Conservation (phyloP, 352 stramenopile species). For the Globisporangium mamillatum region DNA sequence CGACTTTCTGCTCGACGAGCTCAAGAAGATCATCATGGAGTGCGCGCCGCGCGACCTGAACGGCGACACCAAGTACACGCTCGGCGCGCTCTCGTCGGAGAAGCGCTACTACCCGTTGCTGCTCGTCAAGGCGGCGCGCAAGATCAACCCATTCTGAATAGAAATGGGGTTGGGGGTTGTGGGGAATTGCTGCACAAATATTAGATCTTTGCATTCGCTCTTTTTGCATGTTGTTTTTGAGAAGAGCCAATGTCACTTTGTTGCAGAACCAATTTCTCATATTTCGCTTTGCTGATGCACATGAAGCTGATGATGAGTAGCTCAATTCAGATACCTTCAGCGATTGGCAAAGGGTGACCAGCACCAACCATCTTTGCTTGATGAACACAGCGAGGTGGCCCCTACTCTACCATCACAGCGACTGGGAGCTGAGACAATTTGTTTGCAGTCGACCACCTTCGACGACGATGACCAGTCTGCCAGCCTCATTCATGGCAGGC, state of each 20-base stretch:
- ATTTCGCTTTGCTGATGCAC: no score
- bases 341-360: no score
- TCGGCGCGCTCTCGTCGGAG: conserved; percentile 31
- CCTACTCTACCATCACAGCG: no score
- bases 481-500: not conserved
- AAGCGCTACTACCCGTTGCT: conserved; percentile 44
- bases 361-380: no score
- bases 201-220: conserved; percentile 1
- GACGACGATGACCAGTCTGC: not conserved
- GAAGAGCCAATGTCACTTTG: not conserved
- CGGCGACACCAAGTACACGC: conserved; percentile 31
- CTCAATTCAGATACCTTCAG: no score
- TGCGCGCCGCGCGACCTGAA: conserved; percentile 35
- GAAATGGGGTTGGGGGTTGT: not conserved
- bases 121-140: conserved; percentile 47
- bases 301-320: no score
- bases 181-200: not conserved
- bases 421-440: no score
- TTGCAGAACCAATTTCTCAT: not conserved
- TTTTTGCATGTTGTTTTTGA: not conserved
- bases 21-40: conserved; percentile 48
- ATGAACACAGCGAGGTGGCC: no score
- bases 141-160: conserved; percentile 61
- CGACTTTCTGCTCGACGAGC: conserved; percentile 53
- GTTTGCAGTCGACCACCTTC: no score